These are phyloP conservation scores for Claviceps purpurea DNA, from an alignment of 2,329 filamentous ascomycete genomes.

Conservation along the genomic window DNA sequence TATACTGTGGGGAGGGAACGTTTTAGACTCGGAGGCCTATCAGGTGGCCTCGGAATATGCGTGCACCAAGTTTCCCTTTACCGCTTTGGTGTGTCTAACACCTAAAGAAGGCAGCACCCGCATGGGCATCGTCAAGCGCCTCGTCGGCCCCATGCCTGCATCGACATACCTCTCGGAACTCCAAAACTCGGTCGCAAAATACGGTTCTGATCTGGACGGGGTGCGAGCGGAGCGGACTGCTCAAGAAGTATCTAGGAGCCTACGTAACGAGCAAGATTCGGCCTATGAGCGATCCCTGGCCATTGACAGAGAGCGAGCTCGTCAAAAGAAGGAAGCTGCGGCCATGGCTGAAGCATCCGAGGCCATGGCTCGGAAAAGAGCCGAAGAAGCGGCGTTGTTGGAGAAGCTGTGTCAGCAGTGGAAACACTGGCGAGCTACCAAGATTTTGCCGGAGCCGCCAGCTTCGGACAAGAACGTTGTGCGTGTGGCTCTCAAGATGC, in stretches of 20 bases:
- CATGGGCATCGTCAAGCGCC: slow-evolving; percentile 79
- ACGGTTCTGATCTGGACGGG: slow-evolving; percentile 60
- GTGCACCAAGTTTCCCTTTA: slow-evolving; percentile 88
- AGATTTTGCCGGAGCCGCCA: slow-evolving; percentile 54
- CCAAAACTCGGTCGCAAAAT: slow-evolving; percentile 57
- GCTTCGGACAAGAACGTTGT: slow-evolving; percentile 52
- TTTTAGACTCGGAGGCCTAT: slow-evolving; percentile 87
- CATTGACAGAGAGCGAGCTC: slow-evolving; percentile 71
- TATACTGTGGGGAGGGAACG: slow-evolving; percentile 83
- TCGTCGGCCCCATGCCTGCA: slow-evolving; percentile 58
- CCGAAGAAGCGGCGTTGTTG: slow-evolving; percentile 42
- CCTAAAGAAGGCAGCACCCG: slow-evolving; percentile 70
- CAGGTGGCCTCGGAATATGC: slow-evolving; percentile 79
- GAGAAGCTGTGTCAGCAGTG: slow-evolving; percentile 47
- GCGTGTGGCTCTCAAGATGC: slow-evolving; percentile 55
- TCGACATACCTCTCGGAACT: slow-evolving; percentile 65
- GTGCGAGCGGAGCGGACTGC: slow-evolving; percentile 66
- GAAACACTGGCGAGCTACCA: slow-evolving; percentile 64
- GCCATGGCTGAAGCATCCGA: slow-evolving; percentile 55
- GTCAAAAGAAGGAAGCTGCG: slow-evolving; percentile 64
- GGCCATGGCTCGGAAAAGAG: slow-evolving; percentile 44
- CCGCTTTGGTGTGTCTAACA: slow-evolving; percentile 74
- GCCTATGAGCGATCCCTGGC: slow-evolving; percentile 90
- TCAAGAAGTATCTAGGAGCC: slow-evolving; percentile 64
- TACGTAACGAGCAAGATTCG: slow-evolving; percentile 80